Conservation (phyloP, 805 yeast genomes). For the Pichia heedii region DNA sequence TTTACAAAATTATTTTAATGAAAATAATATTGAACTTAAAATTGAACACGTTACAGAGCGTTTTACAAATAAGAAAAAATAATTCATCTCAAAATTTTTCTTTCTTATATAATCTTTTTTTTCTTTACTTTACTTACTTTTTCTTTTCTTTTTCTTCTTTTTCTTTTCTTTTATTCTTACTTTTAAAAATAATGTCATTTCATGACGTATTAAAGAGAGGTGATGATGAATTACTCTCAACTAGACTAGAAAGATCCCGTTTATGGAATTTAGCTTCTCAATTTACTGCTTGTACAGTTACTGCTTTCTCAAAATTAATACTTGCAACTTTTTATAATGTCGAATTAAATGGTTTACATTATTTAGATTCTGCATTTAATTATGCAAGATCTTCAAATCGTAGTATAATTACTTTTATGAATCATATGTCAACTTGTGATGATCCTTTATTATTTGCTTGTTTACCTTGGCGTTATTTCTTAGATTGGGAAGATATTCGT, state of each 20-base stretch:
- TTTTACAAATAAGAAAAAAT: constrained; percentile 52
- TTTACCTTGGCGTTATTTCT: constrained; percentile 61
- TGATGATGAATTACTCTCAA: constrained; percentile 50
- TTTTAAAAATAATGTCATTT: constrained; percentile 43
- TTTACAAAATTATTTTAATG: constrained; percentile 59
- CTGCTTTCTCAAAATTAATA: constrained; percentile 54
- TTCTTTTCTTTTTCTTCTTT: neutral
- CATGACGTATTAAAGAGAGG: constrained; percentile 65
- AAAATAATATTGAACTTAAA: constrained; percentile 79
- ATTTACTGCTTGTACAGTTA: constrained; percentile 57
- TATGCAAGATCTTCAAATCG: constrained; percentile 59
- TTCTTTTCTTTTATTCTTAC: neutral
- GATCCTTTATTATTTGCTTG: constrained; percentile 90
- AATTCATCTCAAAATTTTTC: neutral
- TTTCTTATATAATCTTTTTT: neutral
- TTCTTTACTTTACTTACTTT: too few species aligned
- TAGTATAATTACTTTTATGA: constrained; percentile 78
- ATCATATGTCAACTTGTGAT: constrained; percentile 86
- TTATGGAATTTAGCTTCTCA: constrained; percentile 66
- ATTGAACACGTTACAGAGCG: constrained; percentile 85
- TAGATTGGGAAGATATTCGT: constrained; percentile 57
- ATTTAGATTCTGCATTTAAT: constrained; percentile 54
- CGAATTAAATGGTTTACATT: constrained; percentile 49
- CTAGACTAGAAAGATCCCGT: constrained; percentile 41
- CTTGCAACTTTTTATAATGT: constrained; percentile 58